Evolutionary conservation across 306 rosid species (phyloP).

Genomic region (Quercus engelmannii): DNA sequence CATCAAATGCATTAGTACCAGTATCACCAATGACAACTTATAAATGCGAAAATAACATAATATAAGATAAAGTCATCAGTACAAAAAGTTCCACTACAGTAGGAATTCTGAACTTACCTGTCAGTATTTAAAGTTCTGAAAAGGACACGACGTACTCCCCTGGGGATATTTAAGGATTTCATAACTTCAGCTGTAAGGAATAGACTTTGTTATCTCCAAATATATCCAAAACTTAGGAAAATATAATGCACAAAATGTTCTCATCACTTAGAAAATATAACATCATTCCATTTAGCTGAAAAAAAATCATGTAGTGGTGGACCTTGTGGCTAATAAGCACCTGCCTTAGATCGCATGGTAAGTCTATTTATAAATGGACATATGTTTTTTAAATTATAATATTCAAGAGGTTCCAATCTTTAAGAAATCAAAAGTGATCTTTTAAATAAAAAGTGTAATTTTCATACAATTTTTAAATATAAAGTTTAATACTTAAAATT

Average conservation of each 20-base stretch:
- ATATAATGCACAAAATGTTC: not conserved
- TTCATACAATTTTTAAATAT: too few species aligned
- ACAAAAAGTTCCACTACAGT: not conserved
- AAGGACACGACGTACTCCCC: constrained; percentile 71
- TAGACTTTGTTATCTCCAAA: not conserved
- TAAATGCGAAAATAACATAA: not conserved
- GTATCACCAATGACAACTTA: not conserved
- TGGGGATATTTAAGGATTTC: constrained; percentile 73
- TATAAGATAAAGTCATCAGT: not conserved
- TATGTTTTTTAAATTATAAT: too few species aligned
- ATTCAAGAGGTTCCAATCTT: too few species aligned
- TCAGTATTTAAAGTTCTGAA: constrained; percentile 88
- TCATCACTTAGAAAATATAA: not conserved
- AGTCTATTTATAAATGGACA: not conserved
- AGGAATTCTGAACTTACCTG: constrained; percentile 36
- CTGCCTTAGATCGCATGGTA: not conserved
- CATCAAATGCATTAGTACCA: not conserved
- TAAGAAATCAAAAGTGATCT: too few species aligned
- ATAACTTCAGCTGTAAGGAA: constrained; percentile 71
- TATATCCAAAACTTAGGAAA: not conserved
- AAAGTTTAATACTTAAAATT: too few species aligned
- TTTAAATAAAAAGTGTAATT: too few species aligned
- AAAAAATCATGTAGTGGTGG: not conserved
- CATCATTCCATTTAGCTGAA: not conserved
- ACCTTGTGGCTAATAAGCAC: not conserved